Evolutionary conservation across 192 early-diverging fungal genomes (phyloP), one percentile per base, ranked within the genome.

Genomic region (Jimgerdemannia flammicorona): DNA sequence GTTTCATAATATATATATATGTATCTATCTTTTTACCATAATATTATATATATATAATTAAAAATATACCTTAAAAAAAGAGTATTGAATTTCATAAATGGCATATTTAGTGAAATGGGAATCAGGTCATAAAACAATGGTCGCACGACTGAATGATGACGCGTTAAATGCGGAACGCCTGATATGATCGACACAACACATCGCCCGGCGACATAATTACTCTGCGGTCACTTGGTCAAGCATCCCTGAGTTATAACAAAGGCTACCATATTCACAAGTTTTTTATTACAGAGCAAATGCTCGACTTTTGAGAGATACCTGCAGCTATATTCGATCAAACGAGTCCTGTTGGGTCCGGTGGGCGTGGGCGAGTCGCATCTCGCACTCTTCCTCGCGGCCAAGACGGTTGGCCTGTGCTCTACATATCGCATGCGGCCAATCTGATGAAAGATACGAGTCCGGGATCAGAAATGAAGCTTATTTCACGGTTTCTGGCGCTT

Each of bases 251-350:
- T 66, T 76, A 72, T 76, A 64, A 3, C 29, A 39, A 66, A 19
- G 70, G 41, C 29, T 66, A 43, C 41, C 75, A 76, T 40, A 54
- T 3, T 64, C 40, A 19, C 40, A 67, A 41, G n/a, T 29, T 79
- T 63, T 79, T 79, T 1, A 64, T 79, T 69, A 79, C 78, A 9
- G 70, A 78, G 64, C 77, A 78, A 65, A 78, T 78, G 77, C 18
- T 74, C n/a, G 66, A 68, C n/a, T 70, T 75, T 44, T 79, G 78
- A 73, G 20, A 75, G 7, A 44, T 70, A 14, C 70, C 71, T n/a
- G 43, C 19, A 42, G 69, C 59, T 43, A 2, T 1, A 8, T 20
- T 44, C 73, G 41, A 74, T 66, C 63, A 70, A 73, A 79, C 67
- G 70, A 69, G 78, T 79, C 69, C 78, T 79, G 11, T 75, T 73